phyloP scores from a whole-genome alignment of 1,284 basidiomycete species.

The Tilletia caries region DNA sequence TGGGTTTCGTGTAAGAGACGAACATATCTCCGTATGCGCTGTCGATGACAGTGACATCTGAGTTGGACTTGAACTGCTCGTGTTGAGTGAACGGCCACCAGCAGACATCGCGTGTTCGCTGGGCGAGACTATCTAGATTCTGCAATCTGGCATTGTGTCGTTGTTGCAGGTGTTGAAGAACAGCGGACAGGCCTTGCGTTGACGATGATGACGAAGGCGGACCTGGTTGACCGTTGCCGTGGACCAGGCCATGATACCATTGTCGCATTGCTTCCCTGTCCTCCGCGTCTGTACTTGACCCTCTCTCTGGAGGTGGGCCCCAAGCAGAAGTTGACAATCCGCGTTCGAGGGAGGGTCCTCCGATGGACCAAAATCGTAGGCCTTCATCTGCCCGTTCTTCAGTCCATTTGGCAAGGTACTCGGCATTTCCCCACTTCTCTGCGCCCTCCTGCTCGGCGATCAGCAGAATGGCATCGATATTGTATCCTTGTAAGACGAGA shows the following conservation, averaged over 20 bases:
- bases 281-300: conserved; percentile 56
- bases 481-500: conserved; percentile 81
- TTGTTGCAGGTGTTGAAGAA: conserved; percentile 65
- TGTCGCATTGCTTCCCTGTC: conserved; percentile 64
- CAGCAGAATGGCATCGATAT: conserved; percentile 78
- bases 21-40: conserved; percentile 25
- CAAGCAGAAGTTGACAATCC: conserved; percentile 13
- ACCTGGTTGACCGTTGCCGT: conserved; percentile 23
- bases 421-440: conserved; percentile 62
- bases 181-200: conserved; percentile 30
- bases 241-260: conserved; percentile 64
- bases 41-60: conserved; percentile 39
- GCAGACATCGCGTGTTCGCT: conserved; percentile 70
- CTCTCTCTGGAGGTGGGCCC: conserved; percentile 53
- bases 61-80: conserved; percentile 29
- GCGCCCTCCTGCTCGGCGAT: conserved; percentile 64
- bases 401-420: conserved; percentile 65
- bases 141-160: conserved; percentile 66
- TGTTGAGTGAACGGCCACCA: conserved; percentile 99
- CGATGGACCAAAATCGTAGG: background rate
- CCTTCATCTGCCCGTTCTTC: background rate
- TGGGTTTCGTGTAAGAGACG: background rate
- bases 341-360: background rate
- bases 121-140: conserved; percentile 73
- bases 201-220: background rate